Base-by-base conservation (phyloP, 768 basidiomycete genomes). In the Pleurotus pulmonarius region DNA sequence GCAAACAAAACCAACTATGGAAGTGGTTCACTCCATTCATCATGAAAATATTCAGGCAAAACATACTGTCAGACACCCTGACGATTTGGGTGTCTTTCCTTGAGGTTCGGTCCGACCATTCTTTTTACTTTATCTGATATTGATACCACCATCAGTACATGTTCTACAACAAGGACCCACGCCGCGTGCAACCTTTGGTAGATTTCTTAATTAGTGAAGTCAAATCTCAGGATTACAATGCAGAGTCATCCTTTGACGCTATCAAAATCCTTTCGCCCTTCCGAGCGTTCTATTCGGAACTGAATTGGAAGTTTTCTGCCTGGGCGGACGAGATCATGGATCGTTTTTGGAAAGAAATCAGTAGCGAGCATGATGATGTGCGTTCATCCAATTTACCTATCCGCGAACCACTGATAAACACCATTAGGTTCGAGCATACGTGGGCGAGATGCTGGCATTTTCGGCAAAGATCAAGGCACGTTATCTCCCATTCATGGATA, bases 231-330 rank as follows among this genome's bases (percentile, higher is more conserved):
- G 93, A 97, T 64, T 93, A 86, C 70, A 85, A 89, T 60, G 79
- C 83, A 16, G 91, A 93, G 65, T 85, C 90, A 39, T 87, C 93
- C 5, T 90, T 93, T 66, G 90, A 92, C 64, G 83, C 85, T 5
- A 76, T 87, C 40, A 90, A 92, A 62, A 74, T 84, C 18, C 73
- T 88, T 6, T 80, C 83, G 16, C 76, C 91, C 56, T 85, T 87
- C 72, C 76, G 86, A 20, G 82, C 84, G 0, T 82, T 90, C 61
- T 86, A 87, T 59, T 83, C 89, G 64, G 85, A 85, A 56, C 75
- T 92, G 4, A 85, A 85, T 13, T 87, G 92, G 78, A 90, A 91
- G 61, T 95, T 93, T 65, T 71, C 79, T 6, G 78, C 90, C 1
- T 95, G 93, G 93, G 74, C 80, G 5, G 83, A 90, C 55, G 78